These are phyloP conservation scores for Epichloe sibirici DNA, from an alignment of 2,329 filamentous ascomycete species.

Conservation along the genomic window DNA sequence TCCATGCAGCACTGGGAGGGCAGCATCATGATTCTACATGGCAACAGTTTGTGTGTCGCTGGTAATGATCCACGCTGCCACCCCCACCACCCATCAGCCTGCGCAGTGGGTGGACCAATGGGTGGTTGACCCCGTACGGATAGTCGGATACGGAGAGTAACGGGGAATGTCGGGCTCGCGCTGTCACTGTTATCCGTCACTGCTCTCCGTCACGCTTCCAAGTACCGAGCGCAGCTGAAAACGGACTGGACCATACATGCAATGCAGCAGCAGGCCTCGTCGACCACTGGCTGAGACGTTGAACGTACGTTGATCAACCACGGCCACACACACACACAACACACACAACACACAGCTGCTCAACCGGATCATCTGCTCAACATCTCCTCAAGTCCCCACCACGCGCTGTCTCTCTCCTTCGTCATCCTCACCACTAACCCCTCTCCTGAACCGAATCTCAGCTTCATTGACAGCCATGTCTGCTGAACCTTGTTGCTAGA, in stretches of 20 bases:
- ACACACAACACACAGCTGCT: too few species aligned
- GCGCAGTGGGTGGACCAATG: not conserved
- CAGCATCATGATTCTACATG: not conserved
- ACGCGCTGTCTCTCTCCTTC: constrained; percentile 5
- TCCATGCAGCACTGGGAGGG: not conserved
- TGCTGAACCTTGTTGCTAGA: constrained; percentile 13
- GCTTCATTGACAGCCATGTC: constrained; percentile 11
- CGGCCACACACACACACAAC: too few species aligned
- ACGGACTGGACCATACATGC: not conserved
- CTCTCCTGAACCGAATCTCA: not conserved
- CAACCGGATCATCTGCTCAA: too few species aligned
- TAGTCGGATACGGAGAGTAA: not conserved
- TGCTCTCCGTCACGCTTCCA: not conserved
- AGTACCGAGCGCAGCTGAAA: too few species aligned
- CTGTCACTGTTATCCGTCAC: not conserved
- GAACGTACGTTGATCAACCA: not conserved
- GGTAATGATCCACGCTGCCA: not conserved
- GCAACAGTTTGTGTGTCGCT: not conserved
- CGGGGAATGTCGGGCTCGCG: not conserved
- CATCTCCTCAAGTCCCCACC: not conserved
- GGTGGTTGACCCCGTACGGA: not conserved
- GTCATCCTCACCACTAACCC: constrained; percentile 3
- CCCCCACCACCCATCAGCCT: not conserved
- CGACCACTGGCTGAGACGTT: not conserved
- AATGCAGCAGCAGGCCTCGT: not conserved